A percentile compares a stretch with the other conserved stretches of the same genome.
phyloP scores from a whole-genome alignment of 2,329 filamentous ascomycete genomes.

The Huntiella omanensis region DNA sequence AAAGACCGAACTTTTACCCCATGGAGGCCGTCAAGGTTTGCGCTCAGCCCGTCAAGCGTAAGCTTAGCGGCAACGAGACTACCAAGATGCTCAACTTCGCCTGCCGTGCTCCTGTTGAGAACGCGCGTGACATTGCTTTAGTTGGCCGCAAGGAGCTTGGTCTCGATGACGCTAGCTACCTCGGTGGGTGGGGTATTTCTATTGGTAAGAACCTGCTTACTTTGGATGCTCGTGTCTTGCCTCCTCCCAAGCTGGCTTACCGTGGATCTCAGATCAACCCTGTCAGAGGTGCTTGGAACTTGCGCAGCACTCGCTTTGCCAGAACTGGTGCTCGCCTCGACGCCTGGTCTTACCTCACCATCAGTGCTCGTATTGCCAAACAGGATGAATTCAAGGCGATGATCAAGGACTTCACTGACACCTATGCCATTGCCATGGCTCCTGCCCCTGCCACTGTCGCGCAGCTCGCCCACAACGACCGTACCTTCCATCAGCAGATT shows the following conservation, averaged over 20 bases:
- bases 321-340: constrained; percentile 27
- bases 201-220: constrained; percentile 46
- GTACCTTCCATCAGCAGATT: constrained; percentile 10
- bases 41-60: constrained; percentile 38
- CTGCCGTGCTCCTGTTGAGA: constrained; percentile 44
- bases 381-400: constrained; percentile 19
- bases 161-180: constrained; percentile 27
- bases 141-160: constrained; percentile 38
- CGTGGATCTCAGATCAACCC: constrained; percentile 16
- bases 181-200: constrained; percentile 41
- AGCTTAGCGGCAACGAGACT: constrained; percentile 42
- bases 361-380: constrained; percentile 15
- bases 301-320: constrained; percentile 37
- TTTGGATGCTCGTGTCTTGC: constrained; percentile 51
- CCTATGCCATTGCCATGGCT: constrained; percentile 10
- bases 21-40: constrained; percentile 45
- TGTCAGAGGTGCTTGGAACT: constrained; percentile 49
- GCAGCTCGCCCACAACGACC: not conserved
- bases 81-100: constrained; percentile 54
- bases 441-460: constrained; percentile 8
- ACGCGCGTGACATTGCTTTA: constrained; percentile 45
- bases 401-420: constrained; percentile 9
- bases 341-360: constrained; percentile 31
- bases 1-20: constrained; percentile 44
- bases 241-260: constrained; percentile 43